Evolutionary conservation across 495 filamentous ascomycete species (phyloP), one percentile per base, ranked within the genome.

Genomic region (Neurospora tetraspora): DNA sequence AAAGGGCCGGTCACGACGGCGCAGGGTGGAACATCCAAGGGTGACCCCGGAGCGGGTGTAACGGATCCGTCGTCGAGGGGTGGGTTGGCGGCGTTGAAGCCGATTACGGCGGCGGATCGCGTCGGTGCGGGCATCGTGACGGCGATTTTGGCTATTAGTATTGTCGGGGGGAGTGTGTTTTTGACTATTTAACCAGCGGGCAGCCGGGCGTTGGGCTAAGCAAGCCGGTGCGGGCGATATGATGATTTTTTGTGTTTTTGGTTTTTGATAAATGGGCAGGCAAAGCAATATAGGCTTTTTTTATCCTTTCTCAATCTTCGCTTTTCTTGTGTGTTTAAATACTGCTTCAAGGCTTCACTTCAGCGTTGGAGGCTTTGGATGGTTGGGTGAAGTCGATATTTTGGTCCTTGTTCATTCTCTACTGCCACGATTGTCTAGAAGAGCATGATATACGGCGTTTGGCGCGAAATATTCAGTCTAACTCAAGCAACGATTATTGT

Each of bases 41-140:
- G 90, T 34, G 82, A 93, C 74, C 84, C 87, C 0, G 81, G 80
- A 27, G 91, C 89, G 2, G 90, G 91, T 8, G 82, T 81, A 16
- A 68, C 71, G 8, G 61, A 39, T 18, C 47, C 45, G 9, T 10
- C 70, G 20, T 73, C 74, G 8, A 72, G 69, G 2, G 73, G 77
- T 39, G 76, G 76, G 8, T 71, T 78, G 71, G 73, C 76, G 36
- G 61, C 73, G 18, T 39, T 82, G 31, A 70, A 76, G 12, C 75
- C 79, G 16, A 88, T 92, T 38, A 87, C 84, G 1, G 85, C 82
- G 2, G 86, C 83, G 2, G 91, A 92, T 70, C 82, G 82, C 61
- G 88, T 90, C 0, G 91, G 89, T 68, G 91, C 91, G 9, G 89
- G 87, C 5, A 88, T 93, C 70, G 65, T 91, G 70, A 93, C 91